Conservation (phyloP, 805 yeast genomes). For the Pichia exigua region DNA sequence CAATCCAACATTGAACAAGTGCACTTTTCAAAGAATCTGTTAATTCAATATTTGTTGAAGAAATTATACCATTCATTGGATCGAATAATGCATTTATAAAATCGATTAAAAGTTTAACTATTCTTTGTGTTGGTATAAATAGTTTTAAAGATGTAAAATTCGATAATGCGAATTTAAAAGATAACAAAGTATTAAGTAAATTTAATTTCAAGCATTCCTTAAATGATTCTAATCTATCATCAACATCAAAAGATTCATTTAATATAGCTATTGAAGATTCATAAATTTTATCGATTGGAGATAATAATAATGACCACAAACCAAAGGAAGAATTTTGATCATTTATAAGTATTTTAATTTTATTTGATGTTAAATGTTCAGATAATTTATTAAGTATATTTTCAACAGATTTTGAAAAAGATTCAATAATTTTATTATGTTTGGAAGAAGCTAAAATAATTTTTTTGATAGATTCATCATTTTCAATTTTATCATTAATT, state of each 20-base stretch:
- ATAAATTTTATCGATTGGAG: slow-evolving; percentile 49
- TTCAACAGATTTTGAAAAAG: slow-evolving; percentile 16
- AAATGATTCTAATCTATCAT: slow-evolving; percentile 74
- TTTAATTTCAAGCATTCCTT: slow-evolving; percentile 41
- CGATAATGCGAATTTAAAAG: slow-evolving; percentile 28
- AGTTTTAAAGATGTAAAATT: slow-evolving; percentile 13
- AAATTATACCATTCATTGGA: slow-evolving; percentile 53
- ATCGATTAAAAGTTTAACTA: slow-evolving; percentile 70
- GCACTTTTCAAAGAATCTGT: slow-evolving; percentile 15
- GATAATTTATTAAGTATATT: slow-evolving; percentile 20
- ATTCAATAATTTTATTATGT: slow-evolving; percentile 21
- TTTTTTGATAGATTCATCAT: slow-evolving; percentile 16
- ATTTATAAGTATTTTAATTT: slow-evolving; percentile 30
- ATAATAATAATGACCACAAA: slow-evolving; percentile 67
- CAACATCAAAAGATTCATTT: slow-evolving; percentile 71
- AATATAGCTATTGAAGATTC: slow-evolving; percentile 66
- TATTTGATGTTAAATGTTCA: slow-evolving; percentile 16
- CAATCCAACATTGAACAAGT: slow-evolving; percentile 50
- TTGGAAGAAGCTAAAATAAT: slow-evolving; percentile 20
- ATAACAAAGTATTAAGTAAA: slow-evolving; percentile 37
- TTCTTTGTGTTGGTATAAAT: slow-evolving; percentile 33
- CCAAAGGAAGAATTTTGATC: slow-evolving; percentile 45
- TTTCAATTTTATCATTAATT: slow-evolving; percentile 1
- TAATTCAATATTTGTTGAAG: slow-evolving; percentile 8
- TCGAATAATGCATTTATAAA: slow-evolving; percentile 54